Evolutionary conservation across 306 rosid species (phyloP).

Genomic region (Albizia julibrissin): DNA sequence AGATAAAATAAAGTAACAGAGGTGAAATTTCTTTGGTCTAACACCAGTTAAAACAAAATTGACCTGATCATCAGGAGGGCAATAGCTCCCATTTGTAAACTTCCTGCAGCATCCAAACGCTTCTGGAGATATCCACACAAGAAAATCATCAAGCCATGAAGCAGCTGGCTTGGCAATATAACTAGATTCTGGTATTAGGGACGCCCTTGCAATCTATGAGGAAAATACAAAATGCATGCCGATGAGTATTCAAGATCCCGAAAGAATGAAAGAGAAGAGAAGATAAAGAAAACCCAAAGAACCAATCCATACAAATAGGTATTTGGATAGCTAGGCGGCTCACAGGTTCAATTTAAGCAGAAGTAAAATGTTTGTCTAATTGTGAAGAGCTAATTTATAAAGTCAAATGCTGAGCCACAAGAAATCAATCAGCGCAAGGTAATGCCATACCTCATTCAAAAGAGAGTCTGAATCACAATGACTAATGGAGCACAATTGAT

Average conservation of each 20-base stretch:
- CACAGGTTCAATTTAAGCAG: constrained; percentile 14
- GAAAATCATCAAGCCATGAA: constrained; percentile 99
- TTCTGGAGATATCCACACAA: constrained; percentile 98
- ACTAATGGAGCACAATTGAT: constrained; percentile 95
- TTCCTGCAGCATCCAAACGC: constrained; percentile 99
- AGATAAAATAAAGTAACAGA: constrained; percentile 28
- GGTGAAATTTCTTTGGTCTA: constrained; percentile 21
- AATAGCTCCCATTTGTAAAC: constrained; percentile 80
- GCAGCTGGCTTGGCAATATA: constrained; percentile 99
- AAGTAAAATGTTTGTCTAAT: constrained; percentile 17
- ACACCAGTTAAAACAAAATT: background rate
- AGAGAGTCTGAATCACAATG: constrained; percentile 90
- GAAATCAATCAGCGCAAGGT: constrained; percentile 11
- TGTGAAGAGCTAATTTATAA: constrained; percentile 21
- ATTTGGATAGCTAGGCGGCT: constrained; percentile 24
- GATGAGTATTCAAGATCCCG: constrained; percentile 19
- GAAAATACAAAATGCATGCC: constrained; percentile 27
- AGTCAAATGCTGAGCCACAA: constrained; percentile 17
- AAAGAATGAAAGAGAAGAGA: background rate
- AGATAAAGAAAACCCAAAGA: constrained; percentile 25
- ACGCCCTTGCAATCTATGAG: constrained; percentile 76
- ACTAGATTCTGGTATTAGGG: constrained; percentile 79
- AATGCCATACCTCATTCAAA: constrained; percentile 72
- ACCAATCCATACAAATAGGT: constrained; percentile 17
- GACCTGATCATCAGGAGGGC: constrained; percentile 99